Evolutionary conservation across 106 monocot species (phyloP).

Genomic region (Platanthera guangdongensis): DNA sequence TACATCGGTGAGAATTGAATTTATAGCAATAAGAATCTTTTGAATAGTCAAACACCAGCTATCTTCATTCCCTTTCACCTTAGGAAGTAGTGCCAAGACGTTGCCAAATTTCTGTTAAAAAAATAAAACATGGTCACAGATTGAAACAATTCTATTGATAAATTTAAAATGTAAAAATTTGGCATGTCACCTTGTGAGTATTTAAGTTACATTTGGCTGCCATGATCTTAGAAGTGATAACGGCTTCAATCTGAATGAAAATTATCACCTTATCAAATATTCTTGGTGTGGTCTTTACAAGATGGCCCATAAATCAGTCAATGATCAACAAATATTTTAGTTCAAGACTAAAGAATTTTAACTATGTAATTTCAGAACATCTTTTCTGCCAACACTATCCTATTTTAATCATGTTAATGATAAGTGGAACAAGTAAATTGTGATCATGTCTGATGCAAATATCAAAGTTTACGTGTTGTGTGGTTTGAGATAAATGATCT

Average conservation of each 20-base stretch:
- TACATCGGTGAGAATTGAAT: constrained; percentile 46
- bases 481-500: no score
- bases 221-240: constrained; percentile 55
- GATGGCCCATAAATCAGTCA: neutral
- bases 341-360: no score
- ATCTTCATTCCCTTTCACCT: constrained; percentile 50
- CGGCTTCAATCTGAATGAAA: constrained; percentile 55
- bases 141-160: neutral
- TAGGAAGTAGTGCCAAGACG: constrained; percentile 68
- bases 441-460: neutral
- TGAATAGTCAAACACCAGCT: constrained; percentile 70
- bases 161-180: neutral
- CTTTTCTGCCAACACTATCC: neutral
- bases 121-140: neutral
- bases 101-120: constrained; percentile 42
- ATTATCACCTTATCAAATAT: neutral
- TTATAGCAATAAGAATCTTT: constrained; percentile 61
- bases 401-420: neutral
- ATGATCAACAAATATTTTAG: no score
- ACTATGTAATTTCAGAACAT: neutral
- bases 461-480: no score
- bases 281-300: neutral
- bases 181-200: constrained; percentile 46
- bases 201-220: constrained; percentile 33
- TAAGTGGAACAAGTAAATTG: neutral